Conservation (phyloP, 2,329 filamentous ascomycete genomes). For the Coniochaeta ligniaria region DNA sequence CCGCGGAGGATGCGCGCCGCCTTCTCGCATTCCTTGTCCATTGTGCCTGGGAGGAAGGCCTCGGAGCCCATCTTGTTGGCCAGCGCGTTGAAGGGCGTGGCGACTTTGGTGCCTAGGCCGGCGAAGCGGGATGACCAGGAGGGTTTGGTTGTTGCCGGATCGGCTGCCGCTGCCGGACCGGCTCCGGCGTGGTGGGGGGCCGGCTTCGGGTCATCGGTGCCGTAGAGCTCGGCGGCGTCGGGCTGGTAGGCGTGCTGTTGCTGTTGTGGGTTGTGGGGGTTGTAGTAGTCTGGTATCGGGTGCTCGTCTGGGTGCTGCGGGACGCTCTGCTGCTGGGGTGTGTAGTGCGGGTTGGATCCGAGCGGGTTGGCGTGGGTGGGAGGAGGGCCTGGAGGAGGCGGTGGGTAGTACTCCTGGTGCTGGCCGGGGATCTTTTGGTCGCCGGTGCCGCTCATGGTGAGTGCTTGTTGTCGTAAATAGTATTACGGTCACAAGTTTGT, state of each 20-base stretch:
- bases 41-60: constrained; percentile 76
- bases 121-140: constrained; percentile 19
- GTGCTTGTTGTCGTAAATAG: background rate
- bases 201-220: constrained; percentile 15
- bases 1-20: constrained; percentile 74
- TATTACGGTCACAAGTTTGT: no score
- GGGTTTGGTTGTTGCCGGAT: constrained; percentile 4
- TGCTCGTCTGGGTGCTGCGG: constrained; percentile 15
- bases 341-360: constrained; percentile 6
- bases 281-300: constrained; percentile 17
- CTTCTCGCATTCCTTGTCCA: constrained; percentile 90
- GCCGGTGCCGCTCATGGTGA: constrained; percentile 6
- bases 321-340: constrained; percentile 3
- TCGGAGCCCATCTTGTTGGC: constrained; percentile 78
- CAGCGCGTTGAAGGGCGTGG: constrained; percentile 70
- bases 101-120: constrained; percentile 37
- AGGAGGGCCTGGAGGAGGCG: constrained; percentile 18
- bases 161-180: background rate
- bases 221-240: constrained; percentile 8
- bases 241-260: constrained; percentile 11
- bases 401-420: constrained; percentile 14
- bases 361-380: constrained; percentile 10
- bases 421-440: constrained; percentile 9
- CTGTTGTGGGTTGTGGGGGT: constrained; percentile 5
- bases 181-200: constrained; percentile 10